phyloP scores from a whole-genome alignment of 345 rosid genomes.

The Euclidium syriacum region DNA sequence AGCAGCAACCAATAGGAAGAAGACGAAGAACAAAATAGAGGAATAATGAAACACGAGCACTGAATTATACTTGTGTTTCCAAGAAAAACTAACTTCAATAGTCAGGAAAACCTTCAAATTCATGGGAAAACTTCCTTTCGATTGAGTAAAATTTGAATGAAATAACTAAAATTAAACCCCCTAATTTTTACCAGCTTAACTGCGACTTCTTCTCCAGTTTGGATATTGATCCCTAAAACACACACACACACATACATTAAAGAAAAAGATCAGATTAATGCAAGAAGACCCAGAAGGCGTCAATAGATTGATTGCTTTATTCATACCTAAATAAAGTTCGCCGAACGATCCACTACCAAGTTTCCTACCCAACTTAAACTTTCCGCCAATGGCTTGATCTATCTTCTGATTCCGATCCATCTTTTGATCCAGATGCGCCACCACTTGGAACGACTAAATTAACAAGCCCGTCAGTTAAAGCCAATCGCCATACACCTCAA shows the following conservation, averaged over 20 bases:
- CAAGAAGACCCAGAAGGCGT: neutral
- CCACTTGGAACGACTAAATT: conserved; percentile 18
- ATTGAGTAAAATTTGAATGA: neutral
- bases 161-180: neutral
- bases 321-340: conserved; percentile 69
- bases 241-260: neutral
- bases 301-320: neutral
- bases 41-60: neutral
- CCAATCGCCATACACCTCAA: conserved; percentile 15
- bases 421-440: conserved; percentile 1
- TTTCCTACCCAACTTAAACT: conserved; percentile 86
- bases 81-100: neutral
- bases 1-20: neutral
- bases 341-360: conserved; percentile 92
- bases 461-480: conserved; percentile 11
- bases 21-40: too few relatives aligned
- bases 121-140: too few relatives aligned
- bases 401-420: conserved; percentile 36
- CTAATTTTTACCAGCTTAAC: conserved; percentile 63
- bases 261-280: neutral
- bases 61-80: neutral
- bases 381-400: conserved; percentile 65
- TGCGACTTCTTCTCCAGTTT: conserved; percentile 89
- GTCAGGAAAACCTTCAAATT: too few relatives aligned
- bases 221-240: conserved; percentile 60